Evolutionary conservation across 805 yeast genomes (phyloP), one percentile per base, ranked within the genome.

Genomic region (Scheffersomyces amazonensis): DNA sequence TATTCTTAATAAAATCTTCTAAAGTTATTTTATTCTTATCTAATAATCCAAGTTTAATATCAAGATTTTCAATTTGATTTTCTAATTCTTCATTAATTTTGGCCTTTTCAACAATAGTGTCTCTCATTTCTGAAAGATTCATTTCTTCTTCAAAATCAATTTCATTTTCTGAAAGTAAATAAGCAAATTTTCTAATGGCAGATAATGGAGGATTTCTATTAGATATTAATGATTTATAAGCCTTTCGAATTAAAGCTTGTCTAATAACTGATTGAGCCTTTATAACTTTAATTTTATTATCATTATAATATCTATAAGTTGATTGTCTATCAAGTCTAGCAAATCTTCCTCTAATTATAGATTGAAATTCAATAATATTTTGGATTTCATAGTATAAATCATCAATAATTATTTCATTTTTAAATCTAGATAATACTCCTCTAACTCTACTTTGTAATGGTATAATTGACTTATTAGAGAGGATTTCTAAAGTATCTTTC

Each of bases 11-110:
- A 68, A 87, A 67, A 44, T 87, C 93, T 47, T 86, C 93, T 16
- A 89, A 58, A 1, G 90, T 74, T 42, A 88, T 81, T 52, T 83
- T 84, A 62, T 86, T 88, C 53, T 81, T 86, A 47, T 83, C 87
- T 31, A 93, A 64, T 31, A 89, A 64, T 5, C 87, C 83, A 42
- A 87, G 76, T 54, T 89, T 89, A 43, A 84, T 76, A 46, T 88
- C 88, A 43, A 89, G 69, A 50, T 84, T 83, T 43, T 84, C 83
- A 40, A 90, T 78, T 41, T 80, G 82, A 36, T 74, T 75, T 59
- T 90, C 95, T 49, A 87, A 64, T 24, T 72, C 76, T 46, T 82
- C 91, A 50, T 87, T 87, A 16, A 70, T 68, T 40, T 75, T 72
- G n/a, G 90, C 83, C 41, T 76, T 81, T 25, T 78, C 81, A 35